These are phyloP conservation scores for Clitopilus hobsonii DNA, from an alignment of 768 basidiomycete genomes.

Conservation along the genomic window DNA sequence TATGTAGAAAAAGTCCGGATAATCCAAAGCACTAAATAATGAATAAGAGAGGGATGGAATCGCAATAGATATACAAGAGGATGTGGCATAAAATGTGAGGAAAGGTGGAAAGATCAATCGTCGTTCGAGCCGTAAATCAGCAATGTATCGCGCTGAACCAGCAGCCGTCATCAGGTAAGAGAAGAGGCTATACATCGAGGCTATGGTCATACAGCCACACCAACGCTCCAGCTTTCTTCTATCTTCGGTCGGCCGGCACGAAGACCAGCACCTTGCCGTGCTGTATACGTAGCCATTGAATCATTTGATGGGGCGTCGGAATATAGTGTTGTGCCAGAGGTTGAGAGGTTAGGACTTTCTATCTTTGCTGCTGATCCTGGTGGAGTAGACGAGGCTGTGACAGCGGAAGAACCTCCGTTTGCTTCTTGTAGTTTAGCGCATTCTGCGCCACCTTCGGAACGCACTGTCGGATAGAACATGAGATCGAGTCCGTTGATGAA, in stretches of 20 bases:
- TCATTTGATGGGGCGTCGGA: neutral
- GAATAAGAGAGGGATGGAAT: neutral
- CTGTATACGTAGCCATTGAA: neutral
- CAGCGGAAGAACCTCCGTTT: slow-evolving; percentile 8
- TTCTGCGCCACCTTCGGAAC: slow-evolving; percentile 80
- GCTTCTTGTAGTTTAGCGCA: slow-evolving; percentile 45
- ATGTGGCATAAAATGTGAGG: neutral
- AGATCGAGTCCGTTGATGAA: neutral
- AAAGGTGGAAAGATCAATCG: neutral
- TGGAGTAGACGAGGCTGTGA: slow-evolving; percentile 1
- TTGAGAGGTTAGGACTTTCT: neutral
- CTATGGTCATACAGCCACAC: slow-evolving; percentile 2
- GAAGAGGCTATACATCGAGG: neutral
- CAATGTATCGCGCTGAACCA: no score
- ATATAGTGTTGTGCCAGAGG: neutral
- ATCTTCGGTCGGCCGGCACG: neutral
- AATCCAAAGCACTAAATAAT: neutral
- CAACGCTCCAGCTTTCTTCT: slow-evolving; percentile 1
- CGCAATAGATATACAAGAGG: slow-evolving; percentile 3
- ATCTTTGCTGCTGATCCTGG: neutral
- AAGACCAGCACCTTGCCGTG: neutral
- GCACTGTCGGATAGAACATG: slow-evolving; percentile 37
- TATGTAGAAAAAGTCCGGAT: neutral
- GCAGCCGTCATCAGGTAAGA: neutral
- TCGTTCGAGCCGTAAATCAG: no score